A percentile compares a stretch with the other conserved stretches of the same genome.
Evolutionary conservation across 1,284 basidiomycete species (phyloP).

Genomic region (Puccinia polysora): DNA sequence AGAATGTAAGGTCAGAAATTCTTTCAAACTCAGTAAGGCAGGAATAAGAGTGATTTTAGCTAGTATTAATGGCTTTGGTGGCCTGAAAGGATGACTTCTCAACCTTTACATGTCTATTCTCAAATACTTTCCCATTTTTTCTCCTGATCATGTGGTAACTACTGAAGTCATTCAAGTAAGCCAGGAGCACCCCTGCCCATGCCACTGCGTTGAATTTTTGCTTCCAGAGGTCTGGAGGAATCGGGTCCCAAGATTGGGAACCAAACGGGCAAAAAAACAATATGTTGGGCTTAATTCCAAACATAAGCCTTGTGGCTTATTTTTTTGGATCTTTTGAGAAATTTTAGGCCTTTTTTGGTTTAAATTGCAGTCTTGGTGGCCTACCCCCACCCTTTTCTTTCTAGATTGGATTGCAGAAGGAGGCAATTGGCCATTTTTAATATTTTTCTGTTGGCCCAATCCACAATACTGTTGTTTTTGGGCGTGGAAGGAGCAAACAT

Average conservation of each 20-base stretch:
- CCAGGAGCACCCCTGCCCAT: neutral
- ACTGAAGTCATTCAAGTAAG: neutral
- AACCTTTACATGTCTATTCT: neutral
- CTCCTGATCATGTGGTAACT: neutral
- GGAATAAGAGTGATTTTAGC: no score
- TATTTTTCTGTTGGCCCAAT: neutral
- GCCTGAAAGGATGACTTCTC: neutral
- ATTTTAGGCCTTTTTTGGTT: neutral
- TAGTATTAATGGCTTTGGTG: neutral
- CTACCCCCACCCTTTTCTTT: neutral
- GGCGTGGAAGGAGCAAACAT: neutral
- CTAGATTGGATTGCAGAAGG: neutral
- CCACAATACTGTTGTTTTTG: neutral
- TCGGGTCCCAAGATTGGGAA: neutral
- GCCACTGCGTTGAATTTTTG: neutral
- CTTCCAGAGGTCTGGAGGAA: neutral
- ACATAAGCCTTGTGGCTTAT: neutral
- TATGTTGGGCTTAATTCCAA: neutral
- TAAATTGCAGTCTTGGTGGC: neutral
- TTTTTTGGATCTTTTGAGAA: neutral
- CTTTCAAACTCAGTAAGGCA: no score
- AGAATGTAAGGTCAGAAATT: no score
- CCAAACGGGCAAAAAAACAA: neutral
- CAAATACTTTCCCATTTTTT: neutral
- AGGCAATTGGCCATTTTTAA: neutral